These are phyloP conservation scores for Xylariaceae sp. DNA, from an alignment of 2,329 filamentous ascomycete species.

Conservation along the genomic window DNA sequence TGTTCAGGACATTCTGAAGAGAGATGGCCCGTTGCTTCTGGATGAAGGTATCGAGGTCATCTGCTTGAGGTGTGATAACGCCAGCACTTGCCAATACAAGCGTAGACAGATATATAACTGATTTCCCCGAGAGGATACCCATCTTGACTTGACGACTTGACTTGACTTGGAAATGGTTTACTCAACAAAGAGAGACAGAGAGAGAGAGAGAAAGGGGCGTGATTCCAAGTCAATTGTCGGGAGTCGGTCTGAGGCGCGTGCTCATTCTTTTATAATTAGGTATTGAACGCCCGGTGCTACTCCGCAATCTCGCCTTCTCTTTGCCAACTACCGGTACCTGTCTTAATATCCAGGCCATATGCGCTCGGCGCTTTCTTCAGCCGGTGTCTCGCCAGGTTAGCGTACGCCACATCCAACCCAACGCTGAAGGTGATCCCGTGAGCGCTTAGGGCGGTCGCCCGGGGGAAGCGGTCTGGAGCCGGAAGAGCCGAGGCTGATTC, in stretches of 20 bases:
- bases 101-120: slow-evolving; percentile 12
- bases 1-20: slow-evolving; percentile 47
- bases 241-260: neutral
- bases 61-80: neutral
- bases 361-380: slow-evolving; percentile 2
- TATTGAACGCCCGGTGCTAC: neutral
- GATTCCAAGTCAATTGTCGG: neutral
- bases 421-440: neutral
- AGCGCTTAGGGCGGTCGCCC: neutral
- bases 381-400: slow-evolving; percentile 1
- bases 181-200: neutral
- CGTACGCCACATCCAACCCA: neutral
- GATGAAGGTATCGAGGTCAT: slow-evolving; percentile 33
- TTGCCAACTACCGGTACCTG: neutral
- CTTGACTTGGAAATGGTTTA: neutral
- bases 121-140: slow-evolving; percentile 11
- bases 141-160: slow-evolving; percentile 10
- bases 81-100: slow-evolving; percentile 14
- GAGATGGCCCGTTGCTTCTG: slow-evolving; percentile 41
- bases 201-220: neutral
- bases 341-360: neutral
- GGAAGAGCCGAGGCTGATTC: neutral
- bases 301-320: neutral
- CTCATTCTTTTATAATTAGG: slow-evolving; percentile 3
- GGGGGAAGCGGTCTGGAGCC: neutral